A percentile compares a stretch with the other conserved stretches of the same genome.
Evolutionary conservation across 2,329 filamentous ascomycete genomes (phyloP).

Genomic region (Colletotrichum salicis): DNA sequence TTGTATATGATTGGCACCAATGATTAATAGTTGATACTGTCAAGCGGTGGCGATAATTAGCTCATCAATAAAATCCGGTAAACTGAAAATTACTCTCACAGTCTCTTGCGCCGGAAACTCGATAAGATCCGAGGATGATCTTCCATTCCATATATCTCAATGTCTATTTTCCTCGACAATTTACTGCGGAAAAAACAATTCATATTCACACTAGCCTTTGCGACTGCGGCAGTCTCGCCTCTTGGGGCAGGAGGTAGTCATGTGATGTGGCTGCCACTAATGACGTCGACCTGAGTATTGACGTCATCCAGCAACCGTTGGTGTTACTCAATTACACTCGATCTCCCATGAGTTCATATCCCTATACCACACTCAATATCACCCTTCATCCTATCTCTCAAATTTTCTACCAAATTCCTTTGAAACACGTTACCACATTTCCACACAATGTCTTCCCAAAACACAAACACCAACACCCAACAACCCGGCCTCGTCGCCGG

Average conservation of each 20-base stretch:
- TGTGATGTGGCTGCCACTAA: conserved; percentile 24
- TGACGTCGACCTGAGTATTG: conserved; percentile 27
- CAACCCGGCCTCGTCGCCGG: conserved; percentile 70
- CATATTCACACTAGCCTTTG: too few relatives aligned
- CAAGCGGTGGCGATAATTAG: neutral
- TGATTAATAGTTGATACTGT: too few relatives aligned
- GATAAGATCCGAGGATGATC: too few relatives aligned
- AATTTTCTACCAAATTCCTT: neutral
- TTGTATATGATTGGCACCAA: neutral
- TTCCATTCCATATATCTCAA: too few relatives aligned
- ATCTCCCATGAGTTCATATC: neutral
- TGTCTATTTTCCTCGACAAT: too few relatives aligned
- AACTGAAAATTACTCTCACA: neutral
- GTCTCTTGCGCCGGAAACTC: neutral
- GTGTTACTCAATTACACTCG: neutral
- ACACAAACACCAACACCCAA: conserved; percentile 45
- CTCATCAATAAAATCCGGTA: neutral
- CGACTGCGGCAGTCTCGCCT: too few relatives aligned
- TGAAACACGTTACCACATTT: neutral
- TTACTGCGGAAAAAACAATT: too few relatives aligned
- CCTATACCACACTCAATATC: accelerated
- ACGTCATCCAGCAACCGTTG: conserved; percentile 10
- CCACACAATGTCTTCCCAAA: conserved; percentile 24
- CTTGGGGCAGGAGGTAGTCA: neutral
- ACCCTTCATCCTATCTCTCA: accelerated